Evolutionary conservation across 2,329 filamentous ascomycete species (phyloP).

Genomic region (Aspergillus clavatus): DNA sequence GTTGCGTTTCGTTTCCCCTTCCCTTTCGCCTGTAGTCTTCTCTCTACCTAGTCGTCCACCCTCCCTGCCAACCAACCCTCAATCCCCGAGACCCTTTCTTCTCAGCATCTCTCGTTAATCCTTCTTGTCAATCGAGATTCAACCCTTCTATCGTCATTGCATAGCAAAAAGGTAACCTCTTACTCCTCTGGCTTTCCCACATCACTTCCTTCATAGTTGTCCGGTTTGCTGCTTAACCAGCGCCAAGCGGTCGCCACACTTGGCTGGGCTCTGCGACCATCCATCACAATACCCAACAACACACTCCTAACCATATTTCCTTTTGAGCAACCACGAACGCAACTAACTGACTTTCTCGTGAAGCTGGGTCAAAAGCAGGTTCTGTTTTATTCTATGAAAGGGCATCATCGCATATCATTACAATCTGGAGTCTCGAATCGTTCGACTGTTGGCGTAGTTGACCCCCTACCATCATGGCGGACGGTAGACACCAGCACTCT

Average conservation of each 20-base stretch:
- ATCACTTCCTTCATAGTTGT: conserved; percentile 11
- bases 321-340: conserved; percentile 4
- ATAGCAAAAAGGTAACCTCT: neutral
- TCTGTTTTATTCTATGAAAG: conserved; percentile 2
- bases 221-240: conserved; percentile 25
- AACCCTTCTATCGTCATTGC: conserved; percentile 1
- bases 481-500: conserved; percentile 31
- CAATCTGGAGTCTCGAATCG: conserved; percentile 24
- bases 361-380: conserved; percentile 6
- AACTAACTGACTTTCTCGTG: conserved; percentile 1
- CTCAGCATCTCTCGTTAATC: conserved; percentile 10
- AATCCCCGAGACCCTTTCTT: conserved; percentile 7
- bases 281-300: conserved; percentile 11
- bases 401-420: conserved; percentile 5
- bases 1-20: no score
- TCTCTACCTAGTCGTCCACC: no score
- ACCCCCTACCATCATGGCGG: conserved; percentile 33
- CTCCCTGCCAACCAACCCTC: conserved; percentile 5
- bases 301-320: conserved; percentile 7
- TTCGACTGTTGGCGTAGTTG: conserved; percentile 23
- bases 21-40: no score
- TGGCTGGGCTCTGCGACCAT: conserved; percentile 25
- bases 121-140: conserved; percentile 8
- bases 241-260: conserved; percentile 24
- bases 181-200: neutral